Base-by-base conservation (phyloP, 2,329 filamentous ascomycete species). In the Pseudogymnoascus sp. region DNA sequence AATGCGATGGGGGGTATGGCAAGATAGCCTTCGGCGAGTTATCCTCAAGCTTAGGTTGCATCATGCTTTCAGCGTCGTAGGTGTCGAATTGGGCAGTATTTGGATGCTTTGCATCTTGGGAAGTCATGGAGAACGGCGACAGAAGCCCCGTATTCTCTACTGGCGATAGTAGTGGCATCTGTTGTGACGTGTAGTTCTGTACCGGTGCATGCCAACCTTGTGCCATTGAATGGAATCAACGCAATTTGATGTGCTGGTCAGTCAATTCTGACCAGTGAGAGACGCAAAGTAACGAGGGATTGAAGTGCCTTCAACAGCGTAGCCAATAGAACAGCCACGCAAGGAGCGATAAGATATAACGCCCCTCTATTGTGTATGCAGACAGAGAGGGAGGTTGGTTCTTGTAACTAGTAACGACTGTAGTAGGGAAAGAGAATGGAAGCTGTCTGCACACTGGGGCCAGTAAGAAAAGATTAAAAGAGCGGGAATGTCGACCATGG, bases 151-250 rank as follows among this genome's bases (percentile, higher is more conserved):
- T 33, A 55, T 33, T 55, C 49, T 55, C 25, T 33, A 55, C 28
- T 33, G 49, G 49, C 2, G 49, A 55, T 4, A 33, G 9, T 58
- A 67, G 61, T 61, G 65, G 63, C 60, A 63, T 59, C 33, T 64
- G 66, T 23, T 64, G 64, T 37, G 65, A 60, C 58, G 66, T 18
- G 59, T 68, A 70, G 61, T 59, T 69, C 38, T 67, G 67, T 37
- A 66, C 66, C 35, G 69, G 38, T 45, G 67, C 68, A 62, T 65
- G 68, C 61, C 68, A 64, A 52, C 62, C 59, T 52, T 66, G 61
- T 65, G 69, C 71, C 71, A 73, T 73, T 31, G 65, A 66, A 33
- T 33, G 9, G 9, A 55, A 55, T 12, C n/a, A 14, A 33, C 4
- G 28, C n/a, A 55, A 21, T 33, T 31, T 55, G 11, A 18, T 16